A percentile compares a stretch with the other conserved stretches of the same genome.
These are phyloP conservation scores for Paecilomyces sp. DNA, from an alignment of 2,329 filamentous ascomycete species.

Conservation along the genomic window DNA sequence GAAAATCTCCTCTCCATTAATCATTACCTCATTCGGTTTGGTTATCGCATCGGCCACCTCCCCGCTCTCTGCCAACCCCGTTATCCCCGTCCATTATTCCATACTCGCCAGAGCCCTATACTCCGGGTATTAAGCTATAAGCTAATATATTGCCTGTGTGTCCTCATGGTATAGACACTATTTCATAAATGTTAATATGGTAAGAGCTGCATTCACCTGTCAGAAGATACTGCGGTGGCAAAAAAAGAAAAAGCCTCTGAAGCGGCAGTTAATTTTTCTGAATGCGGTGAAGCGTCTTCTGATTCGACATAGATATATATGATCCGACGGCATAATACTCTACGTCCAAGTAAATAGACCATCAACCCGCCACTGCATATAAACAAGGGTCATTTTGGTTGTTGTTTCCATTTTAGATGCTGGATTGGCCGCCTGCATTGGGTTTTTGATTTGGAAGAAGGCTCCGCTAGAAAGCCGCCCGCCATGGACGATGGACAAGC, in stretches of 20 bases:
- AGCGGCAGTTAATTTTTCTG: background rate
- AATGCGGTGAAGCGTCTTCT: background rate
- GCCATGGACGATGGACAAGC: conserved; percentile 12
- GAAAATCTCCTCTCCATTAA: no score
- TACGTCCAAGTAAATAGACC: background rate
- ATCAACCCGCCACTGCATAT: background rate
- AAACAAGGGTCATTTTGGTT: background rate
- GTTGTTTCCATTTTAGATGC: no score
- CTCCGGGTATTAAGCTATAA: background rate
- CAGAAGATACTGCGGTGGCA: background rate
- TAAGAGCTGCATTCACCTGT: background rate
- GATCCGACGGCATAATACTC: background rate
- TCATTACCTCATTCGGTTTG: background rate
- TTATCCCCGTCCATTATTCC: background rate
- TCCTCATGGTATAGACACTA: background rate
- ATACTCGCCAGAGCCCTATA: background rate
- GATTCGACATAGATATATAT: background rate
- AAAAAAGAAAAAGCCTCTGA: background rate
- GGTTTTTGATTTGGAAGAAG: background rate
- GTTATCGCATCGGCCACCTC: background rate
- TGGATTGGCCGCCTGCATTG: background rate
- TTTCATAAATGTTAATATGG: background rate
- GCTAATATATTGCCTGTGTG: background rate
- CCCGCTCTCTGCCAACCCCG: background rate
- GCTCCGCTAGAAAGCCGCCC: background rate